Evolutionary conservation across 1,284 basidiomycete species (phyloP), one percentile per base, ranked within the genome.

Genomic region (Leccinum ponderosum): DNA sequence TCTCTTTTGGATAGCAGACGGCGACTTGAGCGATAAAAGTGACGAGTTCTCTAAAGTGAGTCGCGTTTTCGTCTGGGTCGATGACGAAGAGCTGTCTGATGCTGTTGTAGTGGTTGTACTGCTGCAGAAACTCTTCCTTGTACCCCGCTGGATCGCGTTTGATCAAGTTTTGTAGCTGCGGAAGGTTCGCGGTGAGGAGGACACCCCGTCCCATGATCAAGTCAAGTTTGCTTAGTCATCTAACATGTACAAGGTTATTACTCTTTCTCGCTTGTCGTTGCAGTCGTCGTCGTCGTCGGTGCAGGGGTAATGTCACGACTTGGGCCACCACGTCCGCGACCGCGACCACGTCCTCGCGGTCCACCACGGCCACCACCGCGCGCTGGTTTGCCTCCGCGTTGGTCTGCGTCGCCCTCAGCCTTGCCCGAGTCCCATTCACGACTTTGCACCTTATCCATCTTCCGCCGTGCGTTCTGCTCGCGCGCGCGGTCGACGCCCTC

Each of bases 51-150:
- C 87, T 80, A 67, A 97, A 96, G 65, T 92, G 87, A 42, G 89
- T 83, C 1, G 87, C 88, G 68, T 91, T 88, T 75, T 95, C 93
- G 69, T 89, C 84, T 2, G 90, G 90, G 73, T 86, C 87, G 65
- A 90, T 80, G 70, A 84, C 82, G 73, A 95, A 94, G 66, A 98
- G 92, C 70, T 93, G 87, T 48, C 93, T 84, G 60, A 94, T 87
- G 61, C 89, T 93, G 68, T 93, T 87, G 78, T 95, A 98, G 75
- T 98, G 95, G 67, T 95, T 95, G 91, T 95, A 98, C 82, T 99
- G 97, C 65, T 96, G 94, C n/a, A 95, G 75, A 71, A 99, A 99
- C 71, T 99, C 97, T 68, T 98, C 96, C 73, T 89, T 91, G 81
- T 99, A 99, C 0, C 87, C 91, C 6, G 82, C 77, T 2, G 97